phyloP scores from a whole-genome alignment of 495 filamentous ascomycete genomes.

The Talaromyces ruber region DNA sequence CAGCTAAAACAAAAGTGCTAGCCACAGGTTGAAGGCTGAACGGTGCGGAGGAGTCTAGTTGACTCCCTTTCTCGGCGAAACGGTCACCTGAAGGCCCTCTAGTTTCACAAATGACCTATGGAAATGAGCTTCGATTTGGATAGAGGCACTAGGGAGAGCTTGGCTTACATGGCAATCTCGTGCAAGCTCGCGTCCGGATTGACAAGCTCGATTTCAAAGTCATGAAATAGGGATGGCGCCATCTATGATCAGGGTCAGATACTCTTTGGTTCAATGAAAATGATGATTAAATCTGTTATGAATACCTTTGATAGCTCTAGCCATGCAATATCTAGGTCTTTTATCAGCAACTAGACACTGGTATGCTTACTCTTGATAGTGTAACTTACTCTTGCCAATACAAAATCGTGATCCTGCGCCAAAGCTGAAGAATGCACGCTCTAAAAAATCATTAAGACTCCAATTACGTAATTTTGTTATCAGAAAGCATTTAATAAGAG shows the following conservation, averaged over 20 bases:
- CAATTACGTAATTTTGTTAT: neutral
- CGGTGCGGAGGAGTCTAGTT: neutral
- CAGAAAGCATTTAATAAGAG: neutral
- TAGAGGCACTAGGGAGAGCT: neutral
- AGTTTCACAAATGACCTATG: neutral
- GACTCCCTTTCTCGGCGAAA: neutral
- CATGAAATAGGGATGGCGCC: neutral
- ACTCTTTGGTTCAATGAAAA: neutral
- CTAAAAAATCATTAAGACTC: neutral
- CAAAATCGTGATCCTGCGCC: neutral
- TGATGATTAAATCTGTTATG: neutral
- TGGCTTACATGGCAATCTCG: neutral
- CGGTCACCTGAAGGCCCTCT: neutral
- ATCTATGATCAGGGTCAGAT: neutral
- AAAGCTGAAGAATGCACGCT: neutral
- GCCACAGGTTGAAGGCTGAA: neutral
- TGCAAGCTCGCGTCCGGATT: neutral
- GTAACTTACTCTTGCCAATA: neutral
- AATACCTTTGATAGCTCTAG: neutral
- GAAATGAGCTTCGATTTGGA: neutral
- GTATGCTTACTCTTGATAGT: neutral
- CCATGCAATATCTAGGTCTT: neutral
- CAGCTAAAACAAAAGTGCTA: neutral
- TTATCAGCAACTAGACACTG: neutral
- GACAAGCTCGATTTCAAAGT: neutral